Evolutionary conservation across 768 basidiomycete genomes (phyloP).

Genomic region (Termitomyces sp.): DNA sequence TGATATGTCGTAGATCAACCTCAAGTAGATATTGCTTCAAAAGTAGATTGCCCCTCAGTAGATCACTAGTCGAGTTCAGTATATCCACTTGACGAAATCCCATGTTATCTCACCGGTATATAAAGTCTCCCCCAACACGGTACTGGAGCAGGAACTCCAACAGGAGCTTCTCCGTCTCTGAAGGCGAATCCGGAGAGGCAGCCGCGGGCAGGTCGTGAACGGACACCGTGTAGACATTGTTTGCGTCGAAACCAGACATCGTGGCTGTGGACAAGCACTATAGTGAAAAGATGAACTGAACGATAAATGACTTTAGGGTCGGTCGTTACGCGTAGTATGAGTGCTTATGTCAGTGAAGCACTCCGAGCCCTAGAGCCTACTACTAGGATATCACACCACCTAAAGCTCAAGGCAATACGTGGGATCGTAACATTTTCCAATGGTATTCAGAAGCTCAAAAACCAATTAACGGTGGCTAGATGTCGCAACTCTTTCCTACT

Average conservation of each 20-base stretch:
- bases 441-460: no score
- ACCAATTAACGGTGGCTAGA: no score
- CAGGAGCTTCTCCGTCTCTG: slow-evolving; percentile 77
- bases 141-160: slow-evolving; percentile 87
- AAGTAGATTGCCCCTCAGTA: slow-evolving; percentile 83
- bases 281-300: slow-evolving; percentile 7
- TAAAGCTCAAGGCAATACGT: no score
- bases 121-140: slow-evolving; percentile 86
- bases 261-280: slow-evolving; percentile 9
- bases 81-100: neutral
- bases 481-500: no score
- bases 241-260: slow-evolving; percentile 89
- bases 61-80: slow-evolving; percentile 53
- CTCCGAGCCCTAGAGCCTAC: no score
- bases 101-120: slow-evolving; percentile 66
- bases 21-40: slow-evolving; percentile 86
- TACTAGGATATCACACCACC: no score
- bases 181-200: slow-evolving; percentile 64
- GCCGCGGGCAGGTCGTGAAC: slow-evolving; percentile 63
- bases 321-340: slow-evolving; percentile 21
- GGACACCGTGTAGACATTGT: slow-evolving; percentile 77
- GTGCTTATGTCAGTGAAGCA: slow-evolving; percentile 24
- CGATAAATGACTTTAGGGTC: slow-evolving; percentile 22
- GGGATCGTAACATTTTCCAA: no score
- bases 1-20: slow-evolving; percentile 75